phyloP scores from a whole-genome alignment of 176 grass and related monocot species.

The Echinochloa phyllopogon region DNA sequence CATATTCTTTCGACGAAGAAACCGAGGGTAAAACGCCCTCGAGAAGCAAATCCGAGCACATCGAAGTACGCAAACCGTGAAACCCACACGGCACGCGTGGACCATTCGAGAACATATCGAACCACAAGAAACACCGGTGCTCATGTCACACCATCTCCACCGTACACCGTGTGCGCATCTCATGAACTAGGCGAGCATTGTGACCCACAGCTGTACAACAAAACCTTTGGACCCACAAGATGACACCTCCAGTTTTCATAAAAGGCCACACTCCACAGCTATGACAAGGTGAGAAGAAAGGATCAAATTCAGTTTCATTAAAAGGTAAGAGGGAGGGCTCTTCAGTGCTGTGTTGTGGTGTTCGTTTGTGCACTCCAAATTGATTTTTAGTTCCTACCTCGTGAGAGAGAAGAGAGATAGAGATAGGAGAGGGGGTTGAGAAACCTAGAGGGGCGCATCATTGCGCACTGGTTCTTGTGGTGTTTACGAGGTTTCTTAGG shows the following conservation, averaged over 20 bases:
- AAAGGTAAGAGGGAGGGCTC: background rate
- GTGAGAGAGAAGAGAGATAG: background rate
- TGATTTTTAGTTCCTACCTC: conserved; percentile 13
- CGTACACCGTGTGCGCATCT: background rate
- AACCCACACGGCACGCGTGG: background rate
- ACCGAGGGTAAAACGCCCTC: background rate
- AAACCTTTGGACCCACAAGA: background rate
- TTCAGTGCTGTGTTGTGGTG: background rate
- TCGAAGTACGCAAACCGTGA: background rate
- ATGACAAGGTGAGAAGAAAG: conserved; percentile 4
- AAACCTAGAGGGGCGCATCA: background rate
- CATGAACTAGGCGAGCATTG: background rate
- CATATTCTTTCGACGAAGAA: background rate
- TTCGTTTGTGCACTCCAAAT: background rate
- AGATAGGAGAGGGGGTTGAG: background rate
- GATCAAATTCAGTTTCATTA: conserved; percentile 11
- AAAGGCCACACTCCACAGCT: background rate
- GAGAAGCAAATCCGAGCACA: background rate
- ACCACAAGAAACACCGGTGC: background rate
- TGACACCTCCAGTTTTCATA: background rate
- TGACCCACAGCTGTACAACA: background rate
- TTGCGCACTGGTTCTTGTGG: conserved; percentile 6
- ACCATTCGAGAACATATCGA: background rate
- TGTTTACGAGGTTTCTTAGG: conserved; percentile 1
- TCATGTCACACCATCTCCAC: background rate